These are phyloP conservation scores for Guillardia theta DNA, from an alignment of 78 protist species.

Conservation along the genomic window DNA sequence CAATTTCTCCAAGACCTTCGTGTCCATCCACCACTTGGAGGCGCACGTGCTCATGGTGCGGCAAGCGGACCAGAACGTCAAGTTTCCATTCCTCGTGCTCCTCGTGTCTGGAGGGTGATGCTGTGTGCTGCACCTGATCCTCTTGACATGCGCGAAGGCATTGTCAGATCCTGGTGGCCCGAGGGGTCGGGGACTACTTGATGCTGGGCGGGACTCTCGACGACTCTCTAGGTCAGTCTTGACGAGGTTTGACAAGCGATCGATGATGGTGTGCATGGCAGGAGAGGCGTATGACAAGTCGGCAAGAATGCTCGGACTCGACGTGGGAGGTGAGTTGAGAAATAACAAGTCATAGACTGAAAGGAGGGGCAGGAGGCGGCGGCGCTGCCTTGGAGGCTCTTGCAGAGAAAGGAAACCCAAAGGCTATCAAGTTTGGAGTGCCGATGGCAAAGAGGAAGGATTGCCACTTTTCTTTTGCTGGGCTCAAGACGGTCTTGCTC, in stretches of 20 bases:
- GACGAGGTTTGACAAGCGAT: neutral
- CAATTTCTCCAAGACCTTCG: neutral
- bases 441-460: neutral
- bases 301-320: conserved; percentile 42
- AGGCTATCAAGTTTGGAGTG: neutral
- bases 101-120: conserved; percentile 51
- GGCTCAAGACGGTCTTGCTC: conserved; percentile 44
- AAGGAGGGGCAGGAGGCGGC: conserved; percentile 27
- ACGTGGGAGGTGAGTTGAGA: neutral
- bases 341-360: neutral
- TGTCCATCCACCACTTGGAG: conserved; percentile 40
- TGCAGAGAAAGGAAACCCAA: neutral
- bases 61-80: neutral
- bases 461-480: conserved; percentile 54
- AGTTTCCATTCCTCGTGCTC: neutral
- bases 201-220: conserved; percentile 50
- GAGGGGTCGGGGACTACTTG: conserved; percentile 39
- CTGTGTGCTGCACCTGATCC: neutral
- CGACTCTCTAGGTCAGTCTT: conserved; percentile 38
- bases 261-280: neutral
- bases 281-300: conserved; percentile 58
- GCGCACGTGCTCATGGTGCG: conserved; percentile 27
- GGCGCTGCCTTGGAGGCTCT: conserved; percentile 38
- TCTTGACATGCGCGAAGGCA: neutral
- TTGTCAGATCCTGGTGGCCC: neutral